phyloP scores from a whole-genome alignment of 352 stramenopile species.

The Pseudoperonospora humuli region DNA sequence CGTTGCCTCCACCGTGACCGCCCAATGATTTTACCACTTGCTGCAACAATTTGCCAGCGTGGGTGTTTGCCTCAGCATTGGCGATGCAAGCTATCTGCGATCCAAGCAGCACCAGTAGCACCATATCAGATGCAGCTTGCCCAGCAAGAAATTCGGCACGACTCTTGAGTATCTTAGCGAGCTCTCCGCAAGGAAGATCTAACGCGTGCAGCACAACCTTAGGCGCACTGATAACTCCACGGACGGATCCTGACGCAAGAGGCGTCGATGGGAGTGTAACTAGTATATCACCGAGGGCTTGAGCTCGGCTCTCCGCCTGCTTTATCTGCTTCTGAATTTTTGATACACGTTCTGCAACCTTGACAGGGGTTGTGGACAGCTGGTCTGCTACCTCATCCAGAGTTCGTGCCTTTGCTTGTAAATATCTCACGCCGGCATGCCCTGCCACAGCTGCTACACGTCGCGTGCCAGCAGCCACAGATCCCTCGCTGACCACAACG shows the following conservation, averaged over 20 bases:
- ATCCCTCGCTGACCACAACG: conserved; percentile 66
- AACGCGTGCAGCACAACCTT: conserved; percentile 32
- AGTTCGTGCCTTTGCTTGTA: conserved; percentile 52
- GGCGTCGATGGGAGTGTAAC: conserved; percentile 34
- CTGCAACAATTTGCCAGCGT: conserved; percentile 57
- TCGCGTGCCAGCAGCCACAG: conserved; percentile 66
- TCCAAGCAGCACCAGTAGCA: conserved; percentile 46
- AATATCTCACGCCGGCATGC: conserved; percentile 36
- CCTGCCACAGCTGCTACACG: conserved; percentile 62
- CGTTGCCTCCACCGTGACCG: conserved; percentile 50
- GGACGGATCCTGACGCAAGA: conserved; percentile 21
- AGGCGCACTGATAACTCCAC: conserved; percentile 9
- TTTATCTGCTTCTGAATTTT: conserved; percentile 73
- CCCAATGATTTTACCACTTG: conserved; percentile 41
- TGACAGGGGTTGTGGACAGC: conserved; percentile 53
- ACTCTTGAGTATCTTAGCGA: conserved; percentile 48
- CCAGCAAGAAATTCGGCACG: conserved; percentile 49
- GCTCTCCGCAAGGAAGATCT: conserved; percentile 21
- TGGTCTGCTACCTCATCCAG: conserved; percentile 40
- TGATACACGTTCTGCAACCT: conserved; percentile 50
- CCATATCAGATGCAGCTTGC: conserved; percentile 13
- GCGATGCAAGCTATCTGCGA: conserved; percentile 44
- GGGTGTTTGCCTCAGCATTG: conserved; percentile 17
- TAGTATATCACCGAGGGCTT: conserved; percentile 46
- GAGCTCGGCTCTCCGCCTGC: conserved; percentile 39